Percentiles rank a stretch among this genome's conserved stretches.
Conservation (phyloP, 345 rosid species). For the Pugionium cornutum region DNA sequence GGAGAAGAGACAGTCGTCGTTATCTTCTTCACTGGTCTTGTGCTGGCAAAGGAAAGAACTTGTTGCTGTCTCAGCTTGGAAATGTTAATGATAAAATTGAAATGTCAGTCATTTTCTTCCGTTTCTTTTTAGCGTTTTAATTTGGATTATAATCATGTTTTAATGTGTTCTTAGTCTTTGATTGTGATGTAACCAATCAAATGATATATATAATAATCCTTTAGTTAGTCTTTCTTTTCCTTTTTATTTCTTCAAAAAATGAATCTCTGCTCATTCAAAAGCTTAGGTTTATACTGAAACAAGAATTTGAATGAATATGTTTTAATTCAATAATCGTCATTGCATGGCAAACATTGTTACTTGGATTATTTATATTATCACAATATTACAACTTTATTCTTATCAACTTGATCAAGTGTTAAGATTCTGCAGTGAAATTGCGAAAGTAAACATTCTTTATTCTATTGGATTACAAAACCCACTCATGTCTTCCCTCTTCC, state of each 20-base stretch:
- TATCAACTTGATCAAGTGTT: background rate
- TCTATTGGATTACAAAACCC: constrained; percentile 17
- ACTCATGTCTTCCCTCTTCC: constrained; percentile 30
- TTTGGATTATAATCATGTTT: constrained; percentile 13
- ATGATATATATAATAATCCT: constrained; percentile 29
- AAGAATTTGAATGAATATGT: too few species aligned
- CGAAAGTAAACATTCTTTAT: constrained; percentile 21
- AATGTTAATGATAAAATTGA: constrained; percentile 37
- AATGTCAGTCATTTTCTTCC: constrained; percentile 24
- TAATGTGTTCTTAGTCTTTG: constrained; percentile 32
- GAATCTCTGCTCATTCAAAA: too few species aligned
- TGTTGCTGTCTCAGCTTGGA: constrained; percentile 82
- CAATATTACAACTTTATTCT: background rate
- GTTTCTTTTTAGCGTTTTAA: constrained; percentile 1
- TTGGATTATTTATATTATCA: background rate
- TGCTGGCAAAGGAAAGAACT: constrained; percentile 87
- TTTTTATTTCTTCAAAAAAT: background rate
- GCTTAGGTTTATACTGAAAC: too few species aligned
- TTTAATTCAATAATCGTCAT: too few species aligned
- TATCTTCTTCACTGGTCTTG: constrained; percentile 54
- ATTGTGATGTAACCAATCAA: constrained; percentile 32
- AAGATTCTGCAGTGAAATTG: constrained; percentile 33
- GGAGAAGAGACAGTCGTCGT: constrained; percentile 64
- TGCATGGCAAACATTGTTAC: too few species aligned
- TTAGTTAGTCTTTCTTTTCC: constrained; percentile 9